Conservation (phyloP, 768 basidiomycete species). For the Lactarius sanguifluus region DNA sequence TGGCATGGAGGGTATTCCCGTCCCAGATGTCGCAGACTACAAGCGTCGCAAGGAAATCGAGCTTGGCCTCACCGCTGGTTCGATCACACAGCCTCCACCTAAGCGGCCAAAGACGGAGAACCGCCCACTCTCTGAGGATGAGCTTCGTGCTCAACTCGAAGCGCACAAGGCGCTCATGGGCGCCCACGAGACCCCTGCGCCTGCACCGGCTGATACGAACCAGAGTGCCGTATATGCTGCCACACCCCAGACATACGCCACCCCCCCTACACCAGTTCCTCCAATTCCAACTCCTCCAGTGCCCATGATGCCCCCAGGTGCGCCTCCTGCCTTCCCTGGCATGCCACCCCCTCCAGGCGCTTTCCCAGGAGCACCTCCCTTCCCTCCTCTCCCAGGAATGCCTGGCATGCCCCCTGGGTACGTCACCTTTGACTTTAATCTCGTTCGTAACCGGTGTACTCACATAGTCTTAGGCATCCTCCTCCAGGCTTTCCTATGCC, state of each 20-base stretch:
- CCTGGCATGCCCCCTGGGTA: slow-evolving; percentile 42
- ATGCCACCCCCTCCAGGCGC: slow-evolving; percentile 45
- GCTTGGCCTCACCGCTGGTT: slow-evolving; percentile 78
- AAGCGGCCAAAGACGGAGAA: slow-evolving; percentile 85
- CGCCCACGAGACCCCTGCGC: slow-evolving; percentile 41
- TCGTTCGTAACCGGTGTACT: slow-evolving; percentile 41
- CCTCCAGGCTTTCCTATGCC: slow-evolving; percentile 39
- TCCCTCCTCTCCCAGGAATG: slow-evolving; percentile 37
- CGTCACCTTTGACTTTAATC: slow-evolving; percentile 35
- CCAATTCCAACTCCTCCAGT: slow-evolving; percentile 36
- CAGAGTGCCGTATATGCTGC: slow-evolving; percentile 70
- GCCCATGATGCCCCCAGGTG: slow-evolving; percentile 44
- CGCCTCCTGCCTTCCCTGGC: slow-evolving; percentile 45
- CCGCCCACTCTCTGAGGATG: slow-evolving; percentile 73
- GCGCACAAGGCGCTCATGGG: slow-evolving; percentile 95
- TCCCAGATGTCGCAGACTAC: slow-evolving; percentile 92
- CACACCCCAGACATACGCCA: slow-evolving; percentile 67
- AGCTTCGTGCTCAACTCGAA: slow-evolving; percentile 79
- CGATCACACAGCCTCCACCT: slow-evolving; percentile 75
- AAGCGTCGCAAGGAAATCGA: slow-evolving; percentile 95
- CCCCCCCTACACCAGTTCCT: slow-evolving; percentile 40
- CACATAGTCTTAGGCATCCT: slow-evolving; percentile 33
- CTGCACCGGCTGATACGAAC: slow-evolving; percentile 43
- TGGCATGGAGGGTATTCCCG: slow-evolving; percentile 98
- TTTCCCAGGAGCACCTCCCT: slow-evolving; percentile 39